Conservation (phyloP, 192 early-diverging fungal species). For the Coemansia sp. region DNA sequence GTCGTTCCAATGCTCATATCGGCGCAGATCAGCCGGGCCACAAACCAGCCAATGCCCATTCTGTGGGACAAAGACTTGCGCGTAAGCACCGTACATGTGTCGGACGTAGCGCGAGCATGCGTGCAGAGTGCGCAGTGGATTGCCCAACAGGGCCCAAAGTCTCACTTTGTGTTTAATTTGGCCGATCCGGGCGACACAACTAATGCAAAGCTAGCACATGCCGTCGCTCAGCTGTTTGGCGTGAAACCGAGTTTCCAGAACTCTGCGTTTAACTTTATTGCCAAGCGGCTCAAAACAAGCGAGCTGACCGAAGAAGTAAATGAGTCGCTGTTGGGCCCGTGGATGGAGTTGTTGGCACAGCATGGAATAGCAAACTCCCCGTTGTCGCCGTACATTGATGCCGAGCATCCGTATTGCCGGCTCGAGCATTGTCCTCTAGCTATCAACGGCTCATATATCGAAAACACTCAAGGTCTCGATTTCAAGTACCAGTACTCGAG, state of each 20-base stretch:
- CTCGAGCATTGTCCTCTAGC: slow-evolving; percentile 63
- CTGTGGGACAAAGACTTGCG: slow-evolving; percentile 91
- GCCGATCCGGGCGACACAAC: slow-evolving; percentile 85
- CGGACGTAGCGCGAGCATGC: slow-evolving; percentile 72
- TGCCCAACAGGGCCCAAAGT: neutral
- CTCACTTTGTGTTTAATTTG: slow-evolving; percentile 67
- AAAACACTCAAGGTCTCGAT: slow-evolving; percentile 61
- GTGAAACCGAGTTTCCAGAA: slow-evolving; percentile 38
- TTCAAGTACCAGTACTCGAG: slow-evolving; percentile 63
- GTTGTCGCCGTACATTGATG: slow-evolving; percentile 89
- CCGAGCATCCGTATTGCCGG: slow-evolving; percentile 83
- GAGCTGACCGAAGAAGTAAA: slow-evolving; percentile 91
- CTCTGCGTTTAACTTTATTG: slow-evolving; percentile 43
- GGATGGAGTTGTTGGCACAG: slow-evolving; percentile 80
- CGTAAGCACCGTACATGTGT: slow-evolving; percentile 93
- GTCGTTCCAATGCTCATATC: slow-evolving; percentile 89
- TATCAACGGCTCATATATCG: slow-evolving; percentile 84
- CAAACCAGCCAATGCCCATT: slow-evolving; percentile 86
- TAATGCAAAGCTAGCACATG: slow-evolving; percentile 44
- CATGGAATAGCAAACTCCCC: slow-evolving; percentile 75
- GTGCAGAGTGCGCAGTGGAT: slow-evolving; percentile 54
- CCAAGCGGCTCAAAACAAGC: slow-evolving; percentile 68
- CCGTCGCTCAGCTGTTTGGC: slow-evolving; percentile 28
- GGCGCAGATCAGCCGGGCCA: slow-evolving; percentile 81
- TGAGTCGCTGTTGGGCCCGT: slow-evolving; percentile 89